phyloP scores from a whole-genome alignment of 345 rosid genomes.

The Nasturtium officinale region DNA sequence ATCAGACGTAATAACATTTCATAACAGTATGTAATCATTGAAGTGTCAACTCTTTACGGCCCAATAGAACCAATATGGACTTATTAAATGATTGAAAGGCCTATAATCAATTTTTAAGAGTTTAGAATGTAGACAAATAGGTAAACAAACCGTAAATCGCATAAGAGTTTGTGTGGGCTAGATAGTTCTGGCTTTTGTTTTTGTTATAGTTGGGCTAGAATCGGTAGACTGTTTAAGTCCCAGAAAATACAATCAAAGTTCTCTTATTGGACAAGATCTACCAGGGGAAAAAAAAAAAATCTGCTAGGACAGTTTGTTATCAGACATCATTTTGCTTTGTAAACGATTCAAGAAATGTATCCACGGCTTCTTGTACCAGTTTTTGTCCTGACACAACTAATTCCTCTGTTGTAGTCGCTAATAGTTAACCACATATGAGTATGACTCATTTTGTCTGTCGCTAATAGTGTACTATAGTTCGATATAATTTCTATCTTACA shows the following conservation, averaged over 20 bases:
- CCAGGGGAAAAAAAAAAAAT: too few species aligned
- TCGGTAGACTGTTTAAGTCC: background rate
- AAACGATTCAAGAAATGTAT: too few species aligned
- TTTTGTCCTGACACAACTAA: too few species aligned
- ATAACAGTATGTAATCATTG: too few species aligned
- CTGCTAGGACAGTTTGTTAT: background rate
- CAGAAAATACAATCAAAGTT: background rate
- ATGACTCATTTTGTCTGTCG: too few species aligned
- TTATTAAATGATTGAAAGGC: background rate
- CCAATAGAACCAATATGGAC: background rate
- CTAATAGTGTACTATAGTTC: too few species aligned
- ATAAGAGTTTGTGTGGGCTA: background rate
- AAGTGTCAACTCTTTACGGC: background rate
- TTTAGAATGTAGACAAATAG: slow-evolving; percentile 1
- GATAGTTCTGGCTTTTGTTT: background rate
- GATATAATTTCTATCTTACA: background rate
- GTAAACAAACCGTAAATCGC: background rate
- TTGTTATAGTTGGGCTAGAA: background rate
- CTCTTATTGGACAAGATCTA: background rate
- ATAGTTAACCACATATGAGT: too few species aligned
- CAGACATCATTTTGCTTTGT: background rate
- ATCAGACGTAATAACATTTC: background rate
- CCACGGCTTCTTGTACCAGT: too few species aligned
- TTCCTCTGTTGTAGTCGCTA: too few species aligned
- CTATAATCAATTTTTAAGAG: background rate